Base-by-base conservation (phyloP, 2,329 filamentous ascomycete genomes). In the Nectriaceae sp. region DNA sequence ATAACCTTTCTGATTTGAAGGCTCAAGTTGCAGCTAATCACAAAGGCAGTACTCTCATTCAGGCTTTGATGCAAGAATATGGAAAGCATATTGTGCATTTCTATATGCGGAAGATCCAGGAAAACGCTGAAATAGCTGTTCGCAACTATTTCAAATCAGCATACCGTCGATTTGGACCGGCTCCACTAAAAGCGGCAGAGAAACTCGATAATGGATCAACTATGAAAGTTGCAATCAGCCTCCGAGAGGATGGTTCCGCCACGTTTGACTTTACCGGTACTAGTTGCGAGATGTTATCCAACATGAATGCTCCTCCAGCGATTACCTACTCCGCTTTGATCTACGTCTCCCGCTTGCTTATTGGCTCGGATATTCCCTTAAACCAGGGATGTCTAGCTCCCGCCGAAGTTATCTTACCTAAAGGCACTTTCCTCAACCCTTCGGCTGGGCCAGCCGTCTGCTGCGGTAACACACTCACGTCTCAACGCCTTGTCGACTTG, bases 201-300 rank as follows among this genome's bases (percentile, higher is more conserved):
- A 89, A 84, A 71, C 93, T 94, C 87, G 90, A 95, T 64, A 89
- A 94, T 59, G 89, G 89, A 33, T 88, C 81, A n/a, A 87, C 88
- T 0, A 92, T 94, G 59, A 75, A 79, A 44, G 77, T 93, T 8
- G 85, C 83, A 52, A 79, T 94, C 35, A 84, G 81, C 5, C 93
- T 94, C 57, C 82, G 92, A 62, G 79, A 80, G 0, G 77, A 84
- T 46, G 89, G 88, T 29, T 86, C 88, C 53, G 89, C 89, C 0
- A 73, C 87, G 1, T 93, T 93, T 63, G 59, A 62, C 51, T 62
- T 57, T 6, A 49, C 50, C n/a, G 59, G 59, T 2, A 61, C 59
- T 1, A 54, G 53, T 10, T 43, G 47, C 3, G 57, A 64, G 40
- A 49, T 57, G 16, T 57, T 52, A 22, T 54, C 56, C 40, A 63